phyloP scores from a whole-genome alignment of 2,329 filamentous ascomycete species.

The Monosporascus sp. region DNA sequence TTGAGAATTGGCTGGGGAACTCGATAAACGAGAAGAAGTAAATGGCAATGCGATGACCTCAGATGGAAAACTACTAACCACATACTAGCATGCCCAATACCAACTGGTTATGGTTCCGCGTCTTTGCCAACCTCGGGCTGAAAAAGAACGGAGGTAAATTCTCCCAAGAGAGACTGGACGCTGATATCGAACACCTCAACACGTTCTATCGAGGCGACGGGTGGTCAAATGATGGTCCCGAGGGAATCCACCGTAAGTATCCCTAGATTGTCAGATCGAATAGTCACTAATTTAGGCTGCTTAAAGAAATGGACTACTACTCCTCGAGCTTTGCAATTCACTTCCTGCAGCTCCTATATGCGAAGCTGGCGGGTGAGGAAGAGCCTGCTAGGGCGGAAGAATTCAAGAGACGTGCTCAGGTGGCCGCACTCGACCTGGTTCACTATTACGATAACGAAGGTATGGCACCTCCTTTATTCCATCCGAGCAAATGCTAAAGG shows the following conservation, averaged over 20 bases:
- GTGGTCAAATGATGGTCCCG: constrained; percentile 78
- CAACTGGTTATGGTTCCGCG: constrained; percentile 75
- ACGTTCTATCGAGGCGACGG: constrained; percentile 78
- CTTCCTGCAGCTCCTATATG: constrained; percentile 71
- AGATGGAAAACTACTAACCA: constrained; percentile 7
- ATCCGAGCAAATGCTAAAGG: neutral
- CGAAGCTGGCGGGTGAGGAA: constrained; percentile 61
- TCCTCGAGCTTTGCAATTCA: constrained; percentile 79
- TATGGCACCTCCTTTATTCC: neutral
- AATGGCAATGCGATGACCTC: constrained; percentile 27
- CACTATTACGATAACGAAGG: constrained; percentile 71
- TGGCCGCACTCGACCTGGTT: constrained; percentile 64
- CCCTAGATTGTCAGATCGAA: neutral
- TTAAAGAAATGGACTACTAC: constrained; percentile 73
- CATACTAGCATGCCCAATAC: constrained; percentile 61
- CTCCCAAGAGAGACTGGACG: constrained; percentile 63
- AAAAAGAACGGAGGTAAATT: constrained; percentile 69
- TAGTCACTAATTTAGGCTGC: constrained; percentile 4
- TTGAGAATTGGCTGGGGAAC: constrained; percentile 68
- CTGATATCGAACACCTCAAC: constrained; percentile 71
- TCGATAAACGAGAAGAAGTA: constrained; percentile 72
- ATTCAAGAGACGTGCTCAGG: constrained; percentile 62
- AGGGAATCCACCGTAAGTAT: constrained; percentile 61
- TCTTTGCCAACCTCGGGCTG: constrained; percentile 75
- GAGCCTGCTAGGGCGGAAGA: constrained; percentile 62